Evolutionary conservation across 1,139 yeast species (phyloP), one percentile per base, ranked within the genome.

Genomic region (Candida dubliniensis): DNA sequence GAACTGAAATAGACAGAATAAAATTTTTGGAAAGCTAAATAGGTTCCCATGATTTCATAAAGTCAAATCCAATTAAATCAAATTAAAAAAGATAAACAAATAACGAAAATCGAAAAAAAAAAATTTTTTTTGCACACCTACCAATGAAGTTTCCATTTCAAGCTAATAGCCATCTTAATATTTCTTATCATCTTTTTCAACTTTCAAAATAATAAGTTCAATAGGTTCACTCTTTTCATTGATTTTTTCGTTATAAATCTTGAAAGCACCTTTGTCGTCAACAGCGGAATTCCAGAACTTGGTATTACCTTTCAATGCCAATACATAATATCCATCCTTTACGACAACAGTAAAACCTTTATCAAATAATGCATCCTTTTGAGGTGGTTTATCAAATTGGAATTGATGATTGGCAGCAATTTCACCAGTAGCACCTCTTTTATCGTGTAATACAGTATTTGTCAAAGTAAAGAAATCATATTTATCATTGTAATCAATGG

Each of bases 401-500:
- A 70, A 70, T 57, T 70, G 75, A 58, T 69, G 63, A 63, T 69
- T 70, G 44, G 74, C 72, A 45, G 68, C 76, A 59, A 70, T 69
- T 39, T 72, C 64, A 30, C 75, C 75, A 47, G 68, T 58, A 60
- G 74, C 64, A 36, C 68, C 68, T 45, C 60, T 45, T 31, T 57
- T 36, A 49, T 69, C 76, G 25, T 54, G 60, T 51, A 70, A 63
- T 5, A 32, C 32, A 25, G 41, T 24, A 8, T 32, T 25, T 8
- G 24, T 24, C 32, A 38, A 38, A 25, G 41, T 32, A 25, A 38
- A 38, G 10, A 35, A 34, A 30, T 15, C 31, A 12, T 18, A 33
- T 31, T 42, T 36, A 18, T 29, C 15, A 12, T 15, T 9, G 27
- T 31, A 38, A 9, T 23, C 10, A 29, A 18, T 36, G 13, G 26